phyloP scores from a whole-genome alignment of 129 eudicot genomes.

The Pittosporum tobira region DNA sequence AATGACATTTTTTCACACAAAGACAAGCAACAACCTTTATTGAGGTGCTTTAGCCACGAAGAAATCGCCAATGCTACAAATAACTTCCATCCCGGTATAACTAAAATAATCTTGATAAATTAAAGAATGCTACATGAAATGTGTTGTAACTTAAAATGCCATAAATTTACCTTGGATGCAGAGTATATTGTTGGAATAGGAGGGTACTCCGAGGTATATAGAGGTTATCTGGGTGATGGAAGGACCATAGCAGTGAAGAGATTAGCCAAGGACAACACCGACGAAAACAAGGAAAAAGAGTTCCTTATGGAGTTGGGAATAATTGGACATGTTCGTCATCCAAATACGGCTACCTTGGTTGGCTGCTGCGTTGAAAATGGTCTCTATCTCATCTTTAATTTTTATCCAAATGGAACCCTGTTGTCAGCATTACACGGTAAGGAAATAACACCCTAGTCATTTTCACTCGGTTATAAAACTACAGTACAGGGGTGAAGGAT shows the following conservation, averaged over 20 bases:
- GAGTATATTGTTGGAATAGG: constrained; percentile 79
- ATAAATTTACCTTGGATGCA: constrained; percentile 17
- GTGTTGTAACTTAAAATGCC: neutral
- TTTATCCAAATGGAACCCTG: constrained; percentile 77
- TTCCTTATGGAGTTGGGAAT: constrained; percentile 80
- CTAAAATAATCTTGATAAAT: neutral
- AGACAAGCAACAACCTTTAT: constrained; percentile 34
- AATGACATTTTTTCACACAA: constrained; percentile 13
- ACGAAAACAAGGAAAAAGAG: constrained; percentile 69
- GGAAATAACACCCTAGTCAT: neutral
- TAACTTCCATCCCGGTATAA: constrained; percentile 56
- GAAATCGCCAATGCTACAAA: constrained; percentile 73
- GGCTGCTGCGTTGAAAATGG: constrained; percentile 88
- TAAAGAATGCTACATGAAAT: too few species aligned
- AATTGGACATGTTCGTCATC: constrained; percentile 83
- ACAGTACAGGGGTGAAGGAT: too few species aligned
- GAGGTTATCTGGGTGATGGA: constrained; percentile 54
- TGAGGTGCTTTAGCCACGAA: constrained; percentile 61
- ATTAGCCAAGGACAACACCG: constrained; percentile 58
- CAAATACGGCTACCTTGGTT: constrained; percentile 66
- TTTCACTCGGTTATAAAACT: too few species aligned
- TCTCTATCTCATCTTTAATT: constrained; percentile 68
- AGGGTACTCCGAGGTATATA: constrained; percentile 90
- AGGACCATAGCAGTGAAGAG: constrained; percentile 70
- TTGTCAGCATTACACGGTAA: constrained; percentile 71